These are phyloP conservation scores for Clavaria fumosa DNA, from an alignment of 768 basidiomycete species.

Conservation along the genomic window DNA sequence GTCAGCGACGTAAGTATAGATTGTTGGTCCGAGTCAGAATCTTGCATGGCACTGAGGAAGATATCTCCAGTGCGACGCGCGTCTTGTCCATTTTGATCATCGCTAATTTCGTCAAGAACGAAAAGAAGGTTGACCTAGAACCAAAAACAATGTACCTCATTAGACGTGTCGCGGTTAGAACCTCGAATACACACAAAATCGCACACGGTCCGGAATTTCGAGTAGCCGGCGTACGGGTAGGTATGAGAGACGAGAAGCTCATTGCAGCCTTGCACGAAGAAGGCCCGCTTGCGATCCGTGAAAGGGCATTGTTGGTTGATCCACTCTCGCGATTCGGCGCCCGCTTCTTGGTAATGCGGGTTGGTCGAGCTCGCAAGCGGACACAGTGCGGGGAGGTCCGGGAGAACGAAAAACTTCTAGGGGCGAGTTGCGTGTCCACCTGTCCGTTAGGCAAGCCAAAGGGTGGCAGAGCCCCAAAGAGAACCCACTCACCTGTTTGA, in stretches of 20 bases:
- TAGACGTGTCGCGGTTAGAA: too few relatives aligned
- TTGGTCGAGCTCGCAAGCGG: constrained; percentile 35
- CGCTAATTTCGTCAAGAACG: constrained; percentile 54
- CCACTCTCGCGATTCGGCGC: constrained; percentile 45
- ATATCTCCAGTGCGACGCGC: constrained; percentile 37
- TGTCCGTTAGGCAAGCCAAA: too few relatives aligned
- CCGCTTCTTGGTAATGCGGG: constrained; percentile 39
- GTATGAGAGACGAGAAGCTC: constrained; percentile 46
- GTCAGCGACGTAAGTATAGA: constrained; percentile 45
- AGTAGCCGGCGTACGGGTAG: constrained; percentile 43
- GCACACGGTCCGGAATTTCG: constrained; percentile 42
- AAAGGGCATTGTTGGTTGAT: constrained; percentile 44
- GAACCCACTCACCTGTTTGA: too few relatives aligned
- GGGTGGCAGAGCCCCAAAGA: too few relatives aligned
- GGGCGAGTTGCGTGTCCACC: too few relatives aligned
- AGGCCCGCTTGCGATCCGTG: constrained; percentile 43
- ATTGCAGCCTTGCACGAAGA: constrained; percentile 44
- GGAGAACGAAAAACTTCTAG: constrained; percentile 31
- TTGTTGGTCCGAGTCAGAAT: constrained; percentile 36
- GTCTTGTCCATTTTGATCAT: constrained; percentile 43
- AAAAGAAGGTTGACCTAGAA: too few relatives aligned
- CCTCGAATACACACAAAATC: constrained; percentile 33
- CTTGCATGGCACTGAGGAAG: constrained; percentile 36
- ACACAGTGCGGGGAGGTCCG: constrained; percentile 37
- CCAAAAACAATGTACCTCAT: too few relatives aligned